Evolutionary conservation across 2,329 filamentous ascomycete genomes (phyloP).

Genomic region (Colletotrichum liaoningense): DNA sequence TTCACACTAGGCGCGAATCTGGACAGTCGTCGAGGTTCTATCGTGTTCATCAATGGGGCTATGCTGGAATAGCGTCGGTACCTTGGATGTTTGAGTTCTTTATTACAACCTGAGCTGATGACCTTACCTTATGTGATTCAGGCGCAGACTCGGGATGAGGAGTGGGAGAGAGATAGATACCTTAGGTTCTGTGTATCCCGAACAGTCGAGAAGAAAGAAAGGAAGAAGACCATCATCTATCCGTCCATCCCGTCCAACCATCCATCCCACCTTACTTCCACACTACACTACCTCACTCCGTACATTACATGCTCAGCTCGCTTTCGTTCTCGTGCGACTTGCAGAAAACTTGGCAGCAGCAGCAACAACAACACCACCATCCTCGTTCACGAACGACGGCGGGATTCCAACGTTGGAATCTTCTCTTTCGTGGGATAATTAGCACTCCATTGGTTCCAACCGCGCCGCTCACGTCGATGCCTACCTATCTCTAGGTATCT

Average conservation of each 20-base stretch:
- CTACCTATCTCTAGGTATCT: background rate
- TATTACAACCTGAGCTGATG: background rate
- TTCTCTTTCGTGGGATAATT: background rate
- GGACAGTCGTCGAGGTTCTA: background rate
- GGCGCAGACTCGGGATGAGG: background rate
- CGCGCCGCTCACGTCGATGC: background rate
- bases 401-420: background rate
- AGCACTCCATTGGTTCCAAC: background rate
- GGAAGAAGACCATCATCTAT: background rate
- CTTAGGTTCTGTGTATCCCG: no score
- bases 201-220: background rate
- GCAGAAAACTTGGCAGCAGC: slow-evolving; percentile 26
- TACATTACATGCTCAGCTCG: background rate
- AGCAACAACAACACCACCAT: background rate
- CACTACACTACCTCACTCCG: background rate
- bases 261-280: background rate
- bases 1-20: background rate
- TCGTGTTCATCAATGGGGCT: background rate
- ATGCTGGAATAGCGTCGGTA: background rate
- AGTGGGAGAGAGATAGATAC: no score
- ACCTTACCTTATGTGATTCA: background rate
- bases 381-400: background rate
- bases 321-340: slow-evolving; percentile 20
- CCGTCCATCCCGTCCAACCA: background rate
- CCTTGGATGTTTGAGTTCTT: background rate